phyloP scores from a whole-genome alignment of 73 alveolate species.

The Stentor roeselii region DNA sequence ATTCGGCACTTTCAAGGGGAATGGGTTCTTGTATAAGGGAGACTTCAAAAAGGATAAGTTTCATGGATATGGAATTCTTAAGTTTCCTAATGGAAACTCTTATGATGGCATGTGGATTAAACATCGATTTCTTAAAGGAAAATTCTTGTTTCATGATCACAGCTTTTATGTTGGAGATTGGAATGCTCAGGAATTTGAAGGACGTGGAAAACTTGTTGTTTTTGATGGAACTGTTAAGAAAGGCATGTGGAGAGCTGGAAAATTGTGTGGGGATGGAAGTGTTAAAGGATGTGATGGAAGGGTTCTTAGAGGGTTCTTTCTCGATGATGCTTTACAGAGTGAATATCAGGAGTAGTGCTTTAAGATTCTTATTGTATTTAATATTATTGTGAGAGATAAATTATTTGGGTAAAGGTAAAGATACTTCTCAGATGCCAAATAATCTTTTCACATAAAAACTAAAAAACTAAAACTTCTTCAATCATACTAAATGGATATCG shows the following conservation, averaged over 20 bases:
- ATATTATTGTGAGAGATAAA: no score
- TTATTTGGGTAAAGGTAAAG: no score
- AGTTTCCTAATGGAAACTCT: constrained; percentile 1
- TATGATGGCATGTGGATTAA: constrained; percentile 33
- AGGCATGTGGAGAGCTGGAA: not conserved
- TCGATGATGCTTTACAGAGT: not conserved
- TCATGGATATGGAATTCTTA: constrained; percentile 28
- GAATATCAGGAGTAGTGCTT: no score
- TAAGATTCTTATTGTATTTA: no score
- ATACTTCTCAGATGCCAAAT: no score
- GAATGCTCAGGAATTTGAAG: not conserved
- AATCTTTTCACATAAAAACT: no score
- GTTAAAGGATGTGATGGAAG: not conserved
- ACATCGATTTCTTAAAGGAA: not conserved
- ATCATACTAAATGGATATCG: no score
- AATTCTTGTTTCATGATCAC: not conserved
- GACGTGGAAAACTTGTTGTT: not conserved
- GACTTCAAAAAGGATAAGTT: constrained; percentile 27
- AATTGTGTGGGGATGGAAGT: constrained; percentile 12
- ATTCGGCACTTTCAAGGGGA: constrained; percentile 6
- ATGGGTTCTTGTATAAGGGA: constrained; percentile 21
- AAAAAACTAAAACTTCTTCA: no score
- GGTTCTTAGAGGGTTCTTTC: not conserved
- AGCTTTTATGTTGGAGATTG: not conserved
- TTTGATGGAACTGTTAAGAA: not conserved